Evolutionary conservation across 441 rosid species (phyloP), one percentile per base, ranked within the genome.

Genomic region (Mallotus japonicus): DNA sequence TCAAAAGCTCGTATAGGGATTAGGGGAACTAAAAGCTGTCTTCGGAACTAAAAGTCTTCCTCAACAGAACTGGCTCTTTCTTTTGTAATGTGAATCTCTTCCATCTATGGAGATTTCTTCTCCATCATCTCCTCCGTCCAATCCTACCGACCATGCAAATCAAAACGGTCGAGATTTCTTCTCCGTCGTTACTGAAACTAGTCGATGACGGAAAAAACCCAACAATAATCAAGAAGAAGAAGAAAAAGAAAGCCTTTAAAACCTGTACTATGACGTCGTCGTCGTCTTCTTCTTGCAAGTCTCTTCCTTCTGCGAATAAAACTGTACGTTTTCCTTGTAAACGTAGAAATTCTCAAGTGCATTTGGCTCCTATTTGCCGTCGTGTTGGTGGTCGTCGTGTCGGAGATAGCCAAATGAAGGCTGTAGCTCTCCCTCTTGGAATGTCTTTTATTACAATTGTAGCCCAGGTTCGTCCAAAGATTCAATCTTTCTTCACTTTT

Each of bases 361-460:
- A 84, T 9, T 56, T 81, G 46, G 83, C 87, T 69, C 72, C 81
- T 2, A 22, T 76, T 74, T 84, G 89, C 73, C 81, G 80, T 55
- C 61, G 76, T 54, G 63, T 75, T 55, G 63, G 76, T 54, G 63
- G 76, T 63, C 54, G 79, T 20, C 87, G 78, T 1, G 82, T 79
- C 15, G 61, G 34, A 0, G 49, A 65, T 73, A 73, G 71, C 40
- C 82, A 78, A 42, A 77, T 89, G 71, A 96, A 89, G 78, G 89
- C 91, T 53, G 80, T 88, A 74, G 97, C 96, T 7, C 88, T 89
- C 59, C 92, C 92, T 81, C 90, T 95, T 3, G 99, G 99, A 56
- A 90, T 93, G 95, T 93, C 97, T 11, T 83, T 96, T 71, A 98
- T 97, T 0, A 97, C 91, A 46, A 88, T 93, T 72, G 85, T 92